Evolutionary conservation across 192 early-diverging fungal species (phyloP).

Genomic region (Podila epigama): DNA sequence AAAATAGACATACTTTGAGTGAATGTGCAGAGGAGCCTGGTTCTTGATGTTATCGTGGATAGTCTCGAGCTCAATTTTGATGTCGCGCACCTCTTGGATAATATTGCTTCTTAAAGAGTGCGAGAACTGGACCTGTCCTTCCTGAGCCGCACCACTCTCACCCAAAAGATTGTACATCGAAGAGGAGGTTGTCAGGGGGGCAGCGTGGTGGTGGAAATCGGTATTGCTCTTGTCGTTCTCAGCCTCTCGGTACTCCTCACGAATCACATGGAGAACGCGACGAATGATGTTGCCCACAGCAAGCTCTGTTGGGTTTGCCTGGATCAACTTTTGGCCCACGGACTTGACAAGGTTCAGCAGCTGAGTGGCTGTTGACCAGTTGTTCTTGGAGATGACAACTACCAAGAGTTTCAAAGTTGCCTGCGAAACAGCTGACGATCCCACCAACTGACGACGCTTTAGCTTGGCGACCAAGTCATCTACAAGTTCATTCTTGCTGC

Average conservation of each 20-base stretch:
- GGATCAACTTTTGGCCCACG: constrained; percentile 70
- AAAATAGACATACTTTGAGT: constrained; percentile 77
- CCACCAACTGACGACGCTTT: constrained; percentile 70
- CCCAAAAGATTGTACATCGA: constrained; percentile 74
- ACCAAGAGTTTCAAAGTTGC: constrained; percentile 80
- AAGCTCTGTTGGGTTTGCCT: constrained; percentile 88
- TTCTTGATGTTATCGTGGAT: constrained; percentile 80
- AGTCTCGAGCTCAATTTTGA: constrained; percentile 86
- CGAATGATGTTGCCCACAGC: constrained; percentile 87
- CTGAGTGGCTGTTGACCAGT: constrained; percentile 70
- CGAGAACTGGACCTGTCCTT: constrained; percentile 42
- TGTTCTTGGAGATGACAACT: constrained; percentile 76
- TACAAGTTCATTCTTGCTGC: constrained; percentile 52
- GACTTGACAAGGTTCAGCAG: constrained; percentile 71
- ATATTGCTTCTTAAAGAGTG: constrained; percentile 75
- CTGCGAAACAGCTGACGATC: constrained; percentile 70
- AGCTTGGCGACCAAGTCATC: constrained; percentile 63
- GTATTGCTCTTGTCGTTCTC: constrained; percentile 21
- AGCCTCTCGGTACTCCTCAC: constrained; percentile 66
- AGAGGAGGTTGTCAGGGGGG: constrained; percentile 49
- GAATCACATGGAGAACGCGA: constrained; percentile 84
- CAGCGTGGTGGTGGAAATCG: constrained; percentile 32
- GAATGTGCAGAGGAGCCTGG: constrained; percentile 91
- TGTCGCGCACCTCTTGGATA: constrained; percentile 84
- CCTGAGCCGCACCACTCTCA: constrained; percentile 53